A percentile compares a stretch with the other conserved stretches of the same genome.
Conservation (phyloP, 768 basidiomycete genomes). For the Pseudohyphozyma bogoriensis region DNA sequence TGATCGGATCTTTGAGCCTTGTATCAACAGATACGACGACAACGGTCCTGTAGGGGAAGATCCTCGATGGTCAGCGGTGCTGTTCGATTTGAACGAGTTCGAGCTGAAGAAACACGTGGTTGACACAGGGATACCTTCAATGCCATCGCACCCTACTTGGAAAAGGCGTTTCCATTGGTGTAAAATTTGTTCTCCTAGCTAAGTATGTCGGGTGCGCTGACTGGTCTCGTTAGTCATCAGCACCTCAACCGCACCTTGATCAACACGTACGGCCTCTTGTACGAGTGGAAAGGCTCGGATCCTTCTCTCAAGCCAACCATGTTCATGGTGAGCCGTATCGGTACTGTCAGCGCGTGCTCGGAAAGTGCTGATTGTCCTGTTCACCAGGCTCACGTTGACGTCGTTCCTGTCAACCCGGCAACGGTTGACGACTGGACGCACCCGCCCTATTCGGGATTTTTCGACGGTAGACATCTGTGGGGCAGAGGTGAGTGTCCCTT, state of each 20-base stretch:
- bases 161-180: conserved; percentile 4
- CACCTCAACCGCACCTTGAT: conserved; percentile 54
- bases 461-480: conserved; percentile 9
- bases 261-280: conserved; percentile 65
- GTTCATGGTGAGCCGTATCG: no score
- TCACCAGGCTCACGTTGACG: conserved; percentile 21
- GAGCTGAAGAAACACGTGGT: no score
- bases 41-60: neutral
- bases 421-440: conserved; percentile 15
- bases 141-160: no score
- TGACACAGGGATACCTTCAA: neutral
- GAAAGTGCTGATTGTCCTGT: no score
- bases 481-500: conserved; percentile 1
- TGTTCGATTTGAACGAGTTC: neutral
- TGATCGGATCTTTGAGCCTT: no score
- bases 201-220: no score
- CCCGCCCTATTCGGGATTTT: neutral
- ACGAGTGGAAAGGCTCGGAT: conserved; percentile 60
- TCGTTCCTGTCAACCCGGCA: conserved; percentile 6
- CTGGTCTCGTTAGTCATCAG: no score
- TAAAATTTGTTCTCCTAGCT: no score
- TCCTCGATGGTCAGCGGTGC: neutral
- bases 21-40: no score
- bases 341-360: no score
- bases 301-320: conserved; percentile 55